Conservation (phyloP, 2,329 filamentous ascomycete species). For the Albophoma yamanashiensis region DNA sequence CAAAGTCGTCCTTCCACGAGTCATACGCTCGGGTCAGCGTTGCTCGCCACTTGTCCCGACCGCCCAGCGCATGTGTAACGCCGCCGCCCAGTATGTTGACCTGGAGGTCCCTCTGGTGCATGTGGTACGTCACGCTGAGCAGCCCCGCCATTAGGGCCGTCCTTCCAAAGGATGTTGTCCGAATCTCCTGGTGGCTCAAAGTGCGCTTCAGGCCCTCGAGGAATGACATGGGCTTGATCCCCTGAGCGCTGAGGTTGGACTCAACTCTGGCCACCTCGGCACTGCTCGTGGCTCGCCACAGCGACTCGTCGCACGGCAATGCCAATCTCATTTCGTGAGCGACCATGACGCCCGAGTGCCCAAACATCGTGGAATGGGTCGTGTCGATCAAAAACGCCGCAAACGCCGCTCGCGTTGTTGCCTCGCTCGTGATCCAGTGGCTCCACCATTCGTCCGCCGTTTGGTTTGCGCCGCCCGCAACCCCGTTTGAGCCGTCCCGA, state of each 20-base stretch:
- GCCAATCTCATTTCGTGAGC: constrained; percentile 90
- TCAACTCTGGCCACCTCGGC: constrained; percentile 80
- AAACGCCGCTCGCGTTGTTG: constrained; percentile 81
- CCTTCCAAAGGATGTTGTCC: constrained; percentile 87
- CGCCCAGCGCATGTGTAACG: constrained; percentile 69
- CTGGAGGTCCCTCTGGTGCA: constrained; percentile 92
- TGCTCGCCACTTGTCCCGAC: constrained; percentile 82
- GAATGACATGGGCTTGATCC: constrained; percentile 77
- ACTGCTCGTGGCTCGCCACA: constrained; percentile 86
- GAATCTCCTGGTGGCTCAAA: constrained; percentile 72
- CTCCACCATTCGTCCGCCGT: constrained; percentile 89
- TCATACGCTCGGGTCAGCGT: constrained; percentile 83
- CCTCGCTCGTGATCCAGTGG: constrained; percentile 90
- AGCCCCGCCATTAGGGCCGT: constrained; percentile 91
- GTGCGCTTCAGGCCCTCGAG: constrained; percentile 86
- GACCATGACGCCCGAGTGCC: constrained; percentile 93
- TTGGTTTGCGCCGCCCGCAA: constrained; percentile 48
- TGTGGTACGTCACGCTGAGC: constrained; percentile 90
- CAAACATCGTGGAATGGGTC: constrained; percentile 95
- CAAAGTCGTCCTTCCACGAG: constrained; percentile 87
- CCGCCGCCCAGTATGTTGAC: constrained; percentile 69
- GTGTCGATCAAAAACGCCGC: constrained; percentile 93
- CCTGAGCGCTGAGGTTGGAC: constrained; percentile 66
- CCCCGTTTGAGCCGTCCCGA: constrained; percentile 46
- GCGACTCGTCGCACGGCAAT: constrained; percentile 80